Conservation (phyloP, 1,284 basidiomycete genomes). For the Coriolopsis trogii region DNA sequence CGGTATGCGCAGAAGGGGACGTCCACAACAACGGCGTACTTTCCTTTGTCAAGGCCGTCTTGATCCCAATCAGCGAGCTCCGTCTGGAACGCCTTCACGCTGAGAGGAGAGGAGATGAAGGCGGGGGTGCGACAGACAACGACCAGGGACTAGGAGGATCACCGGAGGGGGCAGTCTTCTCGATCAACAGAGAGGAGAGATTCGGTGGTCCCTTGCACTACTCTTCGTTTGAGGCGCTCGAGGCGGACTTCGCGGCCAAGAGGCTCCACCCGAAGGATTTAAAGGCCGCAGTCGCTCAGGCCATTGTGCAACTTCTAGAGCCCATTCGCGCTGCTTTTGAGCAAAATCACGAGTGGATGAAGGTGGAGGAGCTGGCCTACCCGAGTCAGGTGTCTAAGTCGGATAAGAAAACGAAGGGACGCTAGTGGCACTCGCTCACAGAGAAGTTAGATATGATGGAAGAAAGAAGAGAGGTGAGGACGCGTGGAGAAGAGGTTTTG, state of each 20-base stretch:
- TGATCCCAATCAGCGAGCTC: constrained; percentile 87
- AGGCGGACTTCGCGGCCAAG: constrained; percentile 79
- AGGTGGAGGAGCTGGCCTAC: constrained; percentile 82
- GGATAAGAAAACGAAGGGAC: constrained; percentile 69
- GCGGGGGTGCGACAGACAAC: constrained; percentile 44
- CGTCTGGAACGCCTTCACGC: constrained; percentile 61
- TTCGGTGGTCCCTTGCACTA: constrained; percentile 89
- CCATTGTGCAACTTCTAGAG: constrained; percentile 77
- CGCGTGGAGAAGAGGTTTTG: too few species aligned
- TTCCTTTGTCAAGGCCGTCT: constrained; percentile 85
- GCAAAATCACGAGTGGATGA: constrained; percentile 81
- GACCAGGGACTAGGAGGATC: constrained; percentile 63
- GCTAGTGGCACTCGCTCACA: too few species aligned
- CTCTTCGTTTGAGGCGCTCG: constrained; percentile 64
- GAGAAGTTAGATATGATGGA: too few species aligned
- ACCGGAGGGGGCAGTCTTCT: constrained; percentile 85
- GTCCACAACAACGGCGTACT: constrained; percentile 90
- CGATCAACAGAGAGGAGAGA: constrained; percentile 76
- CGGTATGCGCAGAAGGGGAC: constrained; percentile 96
- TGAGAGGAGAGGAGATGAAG: constrained; percentile 40
- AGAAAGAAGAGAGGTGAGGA: too few species aligned
- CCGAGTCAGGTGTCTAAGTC: constrained; percentile 72
- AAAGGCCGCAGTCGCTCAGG: constrained; percentile 80
- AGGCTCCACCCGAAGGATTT: constrained; percentile 90
- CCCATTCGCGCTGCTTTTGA: constrained; percentile 85